Evolutionary conservation across 2,329 filamentous ascomycete genomes (phyloP).

Genomic region (Penicillium sp.): DNA sequence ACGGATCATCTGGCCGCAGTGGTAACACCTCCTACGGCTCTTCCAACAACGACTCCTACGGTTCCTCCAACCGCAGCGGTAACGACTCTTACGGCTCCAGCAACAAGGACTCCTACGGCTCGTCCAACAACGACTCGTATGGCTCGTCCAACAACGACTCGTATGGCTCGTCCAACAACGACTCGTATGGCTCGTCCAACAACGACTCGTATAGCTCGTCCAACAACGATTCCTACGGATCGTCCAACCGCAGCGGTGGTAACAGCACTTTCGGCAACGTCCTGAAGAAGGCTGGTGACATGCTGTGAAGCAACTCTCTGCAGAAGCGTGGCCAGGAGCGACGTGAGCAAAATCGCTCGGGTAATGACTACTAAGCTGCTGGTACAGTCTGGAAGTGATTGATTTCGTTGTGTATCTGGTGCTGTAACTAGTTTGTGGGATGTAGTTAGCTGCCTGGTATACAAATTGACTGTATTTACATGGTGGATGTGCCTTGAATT

Average conservation of each 20-base stretch:
- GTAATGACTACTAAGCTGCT: constrained; percentile 11
- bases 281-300: constrained; percentile 14
- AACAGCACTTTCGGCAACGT: constrained; percentile 13
- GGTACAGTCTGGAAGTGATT: background rate
- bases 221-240: constrained; percentile 6
- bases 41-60: background rate
- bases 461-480: background rate
- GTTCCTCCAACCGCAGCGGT: background rate
- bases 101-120: constrained; percentile 7
- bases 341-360: constrained; percentile 4
- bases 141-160: constrained; percentile 6
- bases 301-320: constrained; percentile 9
- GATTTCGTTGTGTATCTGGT: background rate
- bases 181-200: background rate
- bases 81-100: background rate
- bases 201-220: background rate
- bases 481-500: background rate
- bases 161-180: constrained; percentile 5
- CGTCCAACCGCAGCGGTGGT: constrained; percentile 11
- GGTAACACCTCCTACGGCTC: background rate
- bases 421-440: background rate
- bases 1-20: too few species aligned
- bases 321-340: constrained; percentile 14
- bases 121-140: constrained; percentile 4
- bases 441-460: constrained; percentile 2